These are phyloP conservation scores for Leishmania lainsoni DNA, from an alignment of 208 protist genomes.

Conservation along the genomic window DNA sequence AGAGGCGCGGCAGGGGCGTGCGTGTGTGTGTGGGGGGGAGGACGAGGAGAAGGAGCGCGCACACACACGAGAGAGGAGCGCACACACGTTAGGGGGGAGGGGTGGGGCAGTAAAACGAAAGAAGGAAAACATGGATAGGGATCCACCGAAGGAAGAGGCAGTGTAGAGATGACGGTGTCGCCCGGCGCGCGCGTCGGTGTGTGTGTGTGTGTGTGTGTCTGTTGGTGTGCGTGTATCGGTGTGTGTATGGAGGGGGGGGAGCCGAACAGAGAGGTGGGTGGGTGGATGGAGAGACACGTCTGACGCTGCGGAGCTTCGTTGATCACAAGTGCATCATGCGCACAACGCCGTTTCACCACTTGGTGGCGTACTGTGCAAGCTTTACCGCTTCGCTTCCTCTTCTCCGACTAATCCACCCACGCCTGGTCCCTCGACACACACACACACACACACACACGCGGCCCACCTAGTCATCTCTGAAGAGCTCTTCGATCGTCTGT, in stretches of 20 bases:
- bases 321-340: neutral
- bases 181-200: neutral
- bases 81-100: neutral
- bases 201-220: neutral
- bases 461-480: conserved; percentile 39
- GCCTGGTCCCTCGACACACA: neutral
- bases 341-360: neutral
- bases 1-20: too few species aligned
- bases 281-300: neutral
- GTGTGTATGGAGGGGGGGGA: neutral
- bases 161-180: neutral
- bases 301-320: neutral
- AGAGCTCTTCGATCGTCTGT: conserved; percentile 65
- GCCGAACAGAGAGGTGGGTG: too few species aligned
- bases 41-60: neutral
- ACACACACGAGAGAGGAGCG: neutral
- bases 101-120: too few species aligned
- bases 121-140: too few species aligned
- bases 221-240: neutral
- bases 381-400: neutral
- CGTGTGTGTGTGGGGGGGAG: too few species aligned
- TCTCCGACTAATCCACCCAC: neutral
- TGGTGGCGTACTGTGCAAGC: neutral
- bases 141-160: neutral
- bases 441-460: conserved; percentile 4